Evolutionary conservation across 2,329 filamentous ascomycete genomes (phyloP), one percentile per base, ranked within the genome.

Genomic region (Diaporthe vexans): DNA sequence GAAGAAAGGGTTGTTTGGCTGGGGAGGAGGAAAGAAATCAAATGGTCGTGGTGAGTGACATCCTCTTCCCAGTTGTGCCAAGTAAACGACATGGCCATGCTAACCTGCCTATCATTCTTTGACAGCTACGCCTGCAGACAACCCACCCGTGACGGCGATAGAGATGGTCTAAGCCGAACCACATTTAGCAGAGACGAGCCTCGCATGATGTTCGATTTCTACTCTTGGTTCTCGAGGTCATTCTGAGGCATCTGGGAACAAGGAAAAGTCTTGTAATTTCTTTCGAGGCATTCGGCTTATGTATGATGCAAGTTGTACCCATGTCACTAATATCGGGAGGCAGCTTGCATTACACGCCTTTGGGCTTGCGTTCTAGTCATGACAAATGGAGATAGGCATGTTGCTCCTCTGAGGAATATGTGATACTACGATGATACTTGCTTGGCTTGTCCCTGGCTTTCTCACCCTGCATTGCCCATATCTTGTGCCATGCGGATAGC

Each of bases 1-100:
- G 57, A 75, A 63, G 71, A 73, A 59, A 57, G 72, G 24, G 17
- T 10, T 73, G 4, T 75, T 75, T 35, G 52, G 65, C 9, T 75
- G 71, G 71, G 51, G 65, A 21, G 67, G 65, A 10, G 67, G 51
- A 19, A 75, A 63, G 71, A 73, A 72, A 35, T 54, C 46, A 3
- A 51, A 35, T 8, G 70, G 74, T 54, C 51, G 65, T 51, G 65
- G 73, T 74, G 29, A 43, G 71, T 72, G 17, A 37, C 43, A 19
- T 4, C 17, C 10, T 29, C 17, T 2, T 24, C n/a, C 29, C 4
- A 29, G 26, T 5, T 46, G 17, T 15, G 9, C 29, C 4, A 24
- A 29, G 7, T 1, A 48, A 19, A 48, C 13, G 21, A 21, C 1
- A 5, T 13, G 37, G 17, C n/a, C n/a, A 13, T 51, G 37, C 73